Conservation (phyloP, 176 grass and related monocot species). For the Musa itinerans region DNA sequence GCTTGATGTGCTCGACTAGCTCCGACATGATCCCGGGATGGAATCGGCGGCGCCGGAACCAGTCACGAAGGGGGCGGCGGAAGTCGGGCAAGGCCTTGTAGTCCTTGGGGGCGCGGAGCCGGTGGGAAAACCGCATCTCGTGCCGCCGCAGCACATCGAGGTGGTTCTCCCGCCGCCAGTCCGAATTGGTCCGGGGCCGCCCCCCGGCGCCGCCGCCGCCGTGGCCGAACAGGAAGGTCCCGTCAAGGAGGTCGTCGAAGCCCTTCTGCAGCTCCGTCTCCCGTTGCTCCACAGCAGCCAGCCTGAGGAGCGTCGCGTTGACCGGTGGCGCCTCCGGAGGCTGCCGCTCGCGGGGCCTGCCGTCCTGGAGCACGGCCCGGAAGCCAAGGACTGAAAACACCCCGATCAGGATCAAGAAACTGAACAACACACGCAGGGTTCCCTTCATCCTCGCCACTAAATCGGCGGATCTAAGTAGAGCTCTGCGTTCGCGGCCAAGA, state of each 20-base stretch:
- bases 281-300: background rate
- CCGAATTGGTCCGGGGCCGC: background rate
- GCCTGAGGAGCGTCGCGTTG: background rate
- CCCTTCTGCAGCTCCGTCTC: background rate
- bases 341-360: background rate
- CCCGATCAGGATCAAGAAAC: background rate
- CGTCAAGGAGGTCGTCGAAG: background rate
- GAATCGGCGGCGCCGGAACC: background rate
- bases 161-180: conserved; percentile 8
- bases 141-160: background rate
- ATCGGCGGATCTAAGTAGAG: no score
- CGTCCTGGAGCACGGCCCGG: background rate
- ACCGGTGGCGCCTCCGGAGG: background rate
- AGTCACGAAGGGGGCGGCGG: conserved; percentile 6
- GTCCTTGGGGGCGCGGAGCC: background rate
- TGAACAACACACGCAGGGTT: background rate
- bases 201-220: background rate
- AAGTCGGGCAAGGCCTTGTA: background rate
- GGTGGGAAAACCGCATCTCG: background rate
- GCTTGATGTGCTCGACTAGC: background rate
- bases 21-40: conserved; percentile 8
- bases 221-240: background rate
- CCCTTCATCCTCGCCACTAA: background rate
- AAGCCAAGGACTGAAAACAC: background rate
- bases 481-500: no score